These are phyloP conservation scores for Colletotrichum sp. DNA, from an alignment of 2,329 filamentous ascomycete species.

Conservation along the genomic window DNA sequence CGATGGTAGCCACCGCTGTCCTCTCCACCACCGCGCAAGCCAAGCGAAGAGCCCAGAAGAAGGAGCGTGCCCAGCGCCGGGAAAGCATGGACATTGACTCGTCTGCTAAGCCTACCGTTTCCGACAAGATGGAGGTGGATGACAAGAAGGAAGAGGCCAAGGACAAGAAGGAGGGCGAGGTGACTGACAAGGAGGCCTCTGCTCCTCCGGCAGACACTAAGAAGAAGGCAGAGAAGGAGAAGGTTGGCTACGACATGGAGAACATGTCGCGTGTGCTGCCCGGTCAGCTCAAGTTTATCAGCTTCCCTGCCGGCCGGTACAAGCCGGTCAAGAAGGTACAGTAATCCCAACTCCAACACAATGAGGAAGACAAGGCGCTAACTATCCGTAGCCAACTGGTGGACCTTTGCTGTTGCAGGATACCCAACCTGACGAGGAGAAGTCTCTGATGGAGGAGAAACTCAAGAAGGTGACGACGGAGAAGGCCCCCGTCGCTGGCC, in stretches of 20 bases:
- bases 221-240: conserved; percentile 95
- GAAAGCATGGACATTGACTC: conserved; percentile 97
- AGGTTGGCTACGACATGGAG: conserved; percentile 92
- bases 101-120: conserved; percentile 63
- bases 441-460: conserved; percentile 87
- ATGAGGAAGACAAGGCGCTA: conserved; percentile 42
- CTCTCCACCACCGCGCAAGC: conserved; percentile 96
- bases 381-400: conserved; percentile 76
- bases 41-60: conserved; percentile 91
- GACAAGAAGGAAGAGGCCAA: conserved; percentile 66
- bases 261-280: conserved; percentile 97
- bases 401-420: conserved; percentile 93
- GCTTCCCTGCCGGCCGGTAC: conserved; percentile 88
- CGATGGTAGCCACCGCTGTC: conserved; percentile 93
- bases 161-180: conserved; percentile 63
- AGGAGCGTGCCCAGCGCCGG: conserved; percentile 85
- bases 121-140: conserved; percentile 89
- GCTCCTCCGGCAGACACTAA: conserved; percentile 63
- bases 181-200: conserved; percentile 58
- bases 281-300: conserved; percentile 93
- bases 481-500: conserved; percentile 62
- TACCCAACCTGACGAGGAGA: conserved; percentile 77
- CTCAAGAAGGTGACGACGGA: conserved; percentile 79
- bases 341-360: conserved; percentile 1
- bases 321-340: conserved; percentile 87